phyloP scores from a whole-genome alignment of 768 basidiomycete species.

The Leccinum obscurum region DNA sequence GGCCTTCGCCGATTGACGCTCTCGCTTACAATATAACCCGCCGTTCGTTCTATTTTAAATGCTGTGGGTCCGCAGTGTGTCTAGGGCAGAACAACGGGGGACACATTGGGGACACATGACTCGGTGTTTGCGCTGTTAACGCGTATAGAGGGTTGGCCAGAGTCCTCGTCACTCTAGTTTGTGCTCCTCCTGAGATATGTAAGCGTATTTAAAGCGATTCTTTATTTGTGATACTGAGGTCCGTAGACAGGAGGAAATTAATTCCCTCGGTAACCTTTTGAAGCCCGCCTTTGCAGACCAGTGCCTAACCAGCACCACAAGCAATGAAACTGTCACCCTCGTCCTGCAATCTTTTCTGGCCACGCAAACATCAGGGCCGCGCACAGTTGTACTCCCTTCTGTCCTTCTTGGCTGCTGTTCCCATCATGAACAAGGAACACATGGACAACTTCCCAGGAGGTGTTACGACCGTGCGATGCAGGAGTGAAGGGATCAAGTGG shows the following conservation, averaged over 20 bases:
- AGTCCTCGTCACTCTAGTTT: not conserved
- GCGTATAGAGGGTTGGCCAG: conserved; percentile 1
- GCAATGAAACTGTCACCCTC: not conserved
- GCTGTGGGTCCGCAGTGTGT: conserved; percentile 47
- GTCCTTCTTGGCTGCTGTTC: conserved; percentile 55
- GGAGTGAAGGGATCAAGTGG: conserved; percentile 5
- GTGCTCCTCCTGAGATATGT: conserved; percentile 9
- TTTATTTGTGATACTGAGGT: not conserved
- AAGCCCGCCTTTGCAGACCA: not conserved
- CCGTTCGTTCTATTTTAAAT: conserved; percentile 56
- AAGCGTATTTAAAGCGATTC: conserved; percentile 7
- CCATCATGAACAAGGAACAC: conserved; percentile 5
- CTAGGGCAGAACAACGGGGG: conserved; percentile 52
- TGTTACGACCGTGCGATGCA: not conserved
- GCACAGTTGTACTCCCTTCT: conserved; percentile 75
- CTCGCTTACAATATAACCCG: conserved; percentile 58
- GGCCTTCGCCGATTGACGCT: conserved; percentile 67
- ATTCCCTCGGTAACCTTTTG: conserved; percentile 6
- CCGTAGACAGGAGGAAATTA: conserved; percentile 6
- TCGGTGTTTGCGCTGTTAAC: conserved; percentile 18
- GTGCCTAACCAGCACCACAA: not conserved
- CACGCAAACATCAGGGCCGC: conserved; percentile 64
- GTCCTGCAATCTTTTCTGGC: not conserved
- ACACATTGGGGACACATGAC: conserved; percentile 57
- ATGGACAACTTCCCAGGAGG: not conserved